Evolutionary conservation across 768 basidiomycete species (phyloP).

Genomic region (Lentinula sp.): DNA sequence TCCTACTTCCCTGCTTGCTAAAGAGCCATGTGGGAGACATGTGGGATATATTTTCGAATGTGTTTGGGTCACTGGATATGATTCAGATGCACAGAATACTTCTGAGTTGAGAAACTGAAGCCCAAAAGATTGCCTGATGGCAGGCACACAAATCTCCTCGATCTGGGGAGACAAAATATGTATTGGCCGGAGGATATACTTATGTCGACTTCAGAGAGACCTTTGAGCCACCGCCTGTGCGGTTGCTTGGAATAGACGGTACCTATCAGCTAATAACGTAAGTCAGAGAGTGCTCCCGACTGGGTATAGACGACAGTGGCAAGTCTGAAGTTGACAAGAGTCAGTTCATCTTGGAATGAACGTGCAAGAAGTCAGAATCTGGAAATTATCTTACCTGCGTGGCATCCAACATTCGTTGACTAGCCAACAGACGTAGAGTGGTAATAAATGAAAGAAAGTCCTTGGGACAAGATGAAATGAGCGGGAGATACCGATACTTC

Average conservation of each 20-base stretch:
- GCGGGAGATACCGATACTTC: conserved; percentile 15
- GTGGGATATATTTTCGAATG: neutral
- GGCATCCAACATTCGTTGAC: conserved; percentile 2
- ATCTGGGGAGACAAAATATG: neutral
- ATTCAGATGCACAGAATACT: neutral
- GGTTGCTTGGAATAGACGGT: neutral
- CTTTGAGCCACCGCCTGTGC: neutral
- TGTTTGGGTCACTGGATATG: neutral
- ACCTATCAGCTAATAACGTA: neutral
- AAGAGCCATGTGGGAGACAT: conserved; percentile 3
- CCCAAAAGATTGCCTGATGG: conserved; percentile 1
- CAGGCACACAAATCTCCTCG: conserved; percentile 2
- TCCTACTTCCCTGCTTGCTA: neutral
- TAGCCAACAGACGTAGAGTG: neutral
- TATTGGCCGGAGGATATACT: neutral
- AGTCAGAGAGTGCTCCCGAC: neutral
- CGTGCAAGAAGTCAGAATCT: neutral
- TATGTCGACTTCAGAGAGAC: neutral
- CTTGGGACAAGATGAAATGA: conserved; percentile 20
- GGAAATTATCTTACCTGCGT: conserved; percentile 7
- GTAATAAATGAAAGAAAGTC: neutral
- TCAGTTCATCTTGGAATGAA: neutral
- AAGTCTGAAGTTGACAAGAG: neutral
- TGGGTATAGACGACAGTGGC: too few species aligned
- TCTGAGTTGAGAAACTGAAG: neutral